phyloP scores from a whole-genome alignment of 305 asterid genomes.

The Striga hermonthica region DNA sequence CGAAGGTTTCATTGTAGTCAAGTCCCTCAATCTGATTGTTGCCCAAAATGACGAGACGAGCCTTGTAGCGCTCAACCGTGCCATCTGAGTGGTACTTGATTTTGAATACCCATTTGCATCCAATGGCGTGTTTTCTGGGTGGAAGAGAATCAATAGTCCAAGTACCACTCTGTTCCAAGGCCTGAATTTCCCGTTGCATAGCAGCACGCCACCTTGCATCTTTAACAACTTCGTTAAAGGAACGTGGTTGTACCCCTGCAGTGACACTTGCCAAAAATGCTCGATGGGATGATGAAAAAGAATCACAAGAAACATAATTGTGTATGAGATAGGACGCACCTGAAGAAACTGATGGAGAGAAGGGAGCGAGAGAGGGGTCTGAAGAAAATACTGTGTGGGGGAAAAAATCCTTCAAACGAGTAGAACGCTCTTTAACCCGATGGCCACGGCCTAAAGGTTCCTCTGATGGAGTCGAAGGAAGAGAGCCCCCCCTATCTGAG shows the following conservation, averaged over 20 bases:
- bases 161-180: not conserved
- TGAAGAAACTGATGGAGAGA: not conserved
- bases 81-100: too few species aligned
- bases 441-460: too few species aligned
- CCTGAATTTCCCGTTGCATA: not conserved
- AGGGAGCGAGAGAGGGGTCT: not conserved
- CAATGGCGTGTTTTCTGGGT: not conserved
- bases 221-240: not conserved
- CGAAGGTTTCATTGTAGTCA: too few species aligned
- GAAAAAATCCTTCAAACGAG: too few species aligned
- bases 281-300: not conserved
- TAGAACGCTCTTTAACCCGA: too few species aligned
- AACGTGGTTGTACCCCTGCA: not conserved
- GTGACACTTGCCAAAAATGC: not conserved
- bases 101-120: too few species aligned
- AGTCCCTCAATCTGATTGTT: too few species aligned
- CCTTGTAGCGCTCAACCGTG: not conserved
- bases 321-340: constrained; percentile 15
- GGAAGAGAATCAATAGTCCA: not conserved
- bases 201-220: not conserved
- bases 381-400: too few species aligned
- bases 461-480: too few species aligned
- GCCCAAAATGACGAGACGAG: not conserved
- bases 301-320: not conserved
- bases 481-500: too few species aligned